These are phyloP conservation scores for Fusarium sp. DNA, from an alignment of 2,329 filamentous ascomycete genomes.

Conservation along the genomic window DNA sequence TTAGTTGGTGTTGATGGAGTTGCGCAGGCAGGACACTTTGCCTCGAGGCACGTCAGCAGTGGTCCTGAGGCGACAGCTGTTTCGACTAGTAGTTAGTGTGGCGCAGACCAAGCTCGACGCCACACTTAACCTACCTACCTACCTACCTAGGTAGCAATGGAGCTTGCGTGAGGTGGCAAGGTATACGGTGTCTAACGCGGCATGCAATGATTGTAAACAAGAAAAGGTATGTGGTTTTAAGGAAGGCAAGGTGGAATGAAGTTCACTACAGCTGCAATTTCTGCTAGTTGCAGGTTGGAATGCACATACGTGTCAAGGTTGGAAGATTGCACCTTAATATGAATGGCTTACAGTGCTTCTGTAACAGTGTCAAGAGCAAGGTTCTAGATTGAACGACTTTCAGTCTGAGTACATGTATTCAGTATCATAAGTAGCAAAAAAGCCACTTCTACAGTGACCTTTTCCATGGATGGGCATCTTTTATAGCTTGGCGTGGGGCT, in stretches of 20 bases:
- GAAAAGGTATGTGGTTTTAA: neutral
- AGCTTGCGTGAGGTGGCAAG: neutral
- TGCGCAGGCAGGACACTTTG: slow-evolving; percentile 44
- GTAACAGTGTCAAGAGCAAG: neutral
- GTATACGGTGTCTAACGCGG: neutral
- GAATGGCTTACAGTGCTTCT: neutral
- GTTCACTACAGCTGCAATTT: neutral
- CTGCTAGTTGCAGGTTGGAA: neutral
- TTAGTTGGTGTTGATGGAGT: slow-evolving; percentile 25
- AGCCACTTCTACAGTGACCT: neutral
- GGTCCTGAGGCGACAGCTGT: slow-evolving; percentile 42
- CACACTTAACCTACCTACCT: slow-evolving; percentile 36
- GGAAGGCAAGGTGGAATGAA: neutral
- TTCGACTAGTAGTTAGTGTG: slow-evolving; percentile 39
- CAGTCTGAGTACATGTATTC: neutral
- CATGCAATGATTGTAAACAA: no score
- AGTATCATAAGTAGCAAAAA: neutral
- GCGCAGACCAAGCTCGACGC: slow-evolving; percentile 33
- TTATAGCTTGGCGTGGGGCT: neutral
- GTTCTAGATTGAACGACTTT: neutral
- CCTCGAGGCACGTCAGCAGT: slow-evolving; percentile 44
- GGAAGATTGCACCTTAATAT: neutral
- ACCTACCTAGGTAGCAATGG: neutral
- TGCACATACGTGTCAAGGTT: neutral
- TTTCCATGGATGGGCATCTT: no score